Conservation (phyloP, 805 yeast genomes). For the Henningerozyma blattae region DNA sequence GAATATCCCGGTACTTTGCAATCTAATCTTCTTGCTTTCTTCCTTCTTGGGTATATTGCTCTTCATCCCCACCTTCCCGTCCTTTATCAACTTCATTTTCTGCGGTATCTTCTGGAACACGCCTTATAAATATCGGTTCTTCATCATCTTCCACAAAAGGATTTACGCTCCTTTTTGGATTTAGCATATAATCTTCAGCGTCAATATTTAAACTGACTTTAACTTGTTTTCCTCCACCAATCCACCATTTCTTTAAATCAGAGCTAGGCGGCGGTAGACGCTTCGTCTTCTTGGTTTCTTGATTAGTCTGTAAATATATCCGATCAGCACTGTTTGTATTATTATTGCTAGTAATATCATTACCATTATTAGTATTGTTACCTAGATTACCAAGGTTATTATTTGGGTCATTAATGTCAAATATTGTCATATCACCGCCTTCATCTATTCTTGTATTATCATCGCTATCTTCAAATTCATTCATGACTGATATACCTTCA, state of each 20-base stretch:
- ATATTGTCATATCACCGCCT: no score
- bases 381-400: no score
- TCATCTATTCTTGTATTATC: no score
- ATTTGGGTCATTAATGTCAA: no score
- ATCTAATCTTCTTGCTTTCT: no score
- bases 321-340: not conserved
- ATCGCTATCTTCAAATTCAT: not conserved
- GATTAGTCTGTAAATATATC: not conserved
- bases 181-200: slow-evolving; percentile 36
- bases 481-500: slow-evolving; percentile 4
- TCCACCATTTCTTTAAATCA: slow-evolving; percentile 84
- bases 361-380: no score
- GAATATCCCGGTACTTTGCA: no score
- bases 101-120: no score
- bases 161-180: slow-evolving; percentile 58
- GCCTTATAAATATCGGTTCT: slow-evolving; percentile 22
- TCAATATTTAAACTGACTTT: slow-evolving; percentile 43
- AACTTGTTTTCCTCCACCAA: slow-evolving; percentile 62
- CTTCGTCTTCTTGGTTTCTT: slow-evolving; percentile 13
- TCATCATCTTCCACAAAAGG: slow-evolving; percentile 53
- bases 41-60: no score
- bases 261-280: slow-evolving; percentile 81
- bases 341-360: not conserved
- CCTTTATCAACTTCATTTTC: no score
- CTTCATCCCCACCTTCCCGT: no score